Evolutionary conservation across 371 early-diverging fungal genomes (phyloP), one percentile per base, ranked within the genome.

Genomic region (Mortierella sp.): DNA sequence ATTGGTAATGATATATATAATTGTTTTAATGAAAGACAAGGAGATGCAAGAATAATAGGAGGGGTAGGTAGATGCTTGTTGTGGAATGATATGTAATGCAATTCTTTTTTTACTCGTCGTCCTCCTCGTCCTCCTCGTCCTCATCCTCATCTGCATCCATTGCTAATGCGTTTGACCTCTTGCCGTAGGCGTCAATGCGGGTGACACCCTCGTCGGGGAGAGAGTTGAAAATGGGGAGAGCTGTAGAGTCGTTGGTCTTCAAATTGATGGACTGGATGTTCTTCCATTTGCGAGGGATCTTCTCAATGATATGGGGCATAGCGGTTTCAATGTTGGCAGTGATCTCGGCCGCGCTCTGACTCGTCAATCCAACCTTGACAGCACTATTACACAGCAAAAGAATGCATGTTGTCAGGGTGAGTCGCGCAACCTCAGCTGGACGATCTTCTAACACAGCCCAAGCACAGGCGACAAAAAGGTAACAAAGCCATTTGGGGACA

Each of bases 251-350:
- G 55, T 88, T 90, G 5, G 96, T 94, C 87, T 97, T 97, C 88
- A 98, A 88, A 69, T 92, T 90, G 61, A 98, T 89, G 3, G 95
- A 91, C 80, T 93, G 94, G 72, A 98, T 92, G 87, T 96, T 96
- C 44, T 88, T 87, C 91, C 95, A 94, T 72, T 93, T 91, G 59
- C 93, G 90, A n/a, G 95, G 94, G 53, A 96, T 89, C 74, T 91
- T 91, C 43, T 89, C 89, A 6, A 93, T 88, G 67, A 96, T 90
- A 8, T 77, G 77, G 19, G 90, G 87, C 37, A 95, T 87, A 24
- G 94, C 94, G 21, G 75, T 73, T 86, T 92, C 88, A 37, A 97
- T 90, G 88, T 98, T 98, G 70, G 95, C 96, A 8, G 90, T 90
- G 43, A 97, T 89, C 80, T 96, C 91, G 10, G 83, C 85, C 14